phyloP scores from a whole-genome alignment of 1,284 basidiomycete species.

The Tetrapyrgos nigripes region DNA sequence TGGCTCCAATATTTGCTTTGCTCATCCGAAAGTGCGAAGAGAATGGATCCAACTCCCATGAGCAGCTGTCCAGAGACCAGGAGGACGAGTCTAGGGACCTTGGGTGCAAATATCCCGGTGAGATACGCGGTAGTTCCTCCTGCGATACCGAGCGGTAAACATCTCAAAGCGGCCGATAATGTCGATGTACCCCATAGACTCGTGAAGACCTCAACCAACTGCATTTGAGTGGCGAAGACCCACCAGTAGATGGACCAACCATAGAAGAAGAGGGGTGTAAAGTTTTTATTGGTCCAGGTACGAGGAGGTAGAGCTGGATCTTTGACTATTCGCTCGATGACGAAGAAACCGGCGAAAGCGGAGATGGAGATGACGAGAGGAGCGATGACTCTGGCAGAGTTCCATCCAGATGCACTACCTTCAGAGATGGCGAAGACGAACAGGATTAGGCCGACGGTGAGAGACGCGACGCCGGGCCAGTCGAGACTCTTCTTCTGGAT shows the following conservation, averaged over 20 bases:
- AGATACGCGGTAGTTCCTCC: conserved; percentile 18
- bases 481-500: conserved; percentile 16
- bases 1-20: conserved; percentile 23
- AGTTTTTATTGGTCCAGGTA: conserved; percentile 23
- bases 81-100: conserved; percentile 16
- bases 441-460: conserved; percentile 22
- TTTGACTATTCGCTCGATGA: conserved; percentile 22
- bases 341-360: conserved; percentile 16
- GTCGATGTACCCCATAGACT: conserved; percentile 18
- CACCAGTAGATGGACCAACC: conserved; percentile 26
- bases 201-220: conserved; percentile 10
- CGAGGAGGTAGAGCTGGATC: conserved; percentile 23
- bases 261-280: conserved; percentile 25
- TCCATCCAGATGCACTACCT: conserved; percentile 22
- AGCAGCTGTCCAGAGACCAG: conserved; percentile 20
- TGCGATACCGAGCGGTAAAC: conserved; percentile 18
- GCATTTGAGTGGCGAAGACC: conserved; percentile 16
- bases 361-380: conserved; percentile 23
- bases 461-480: conserved; percentile 20
- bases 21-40: conserved; percentile 22
- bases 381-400: conserved; percentile 18
- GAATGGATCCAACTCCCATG: conserved; percentile 19
- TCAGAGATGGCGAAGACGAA: no score
- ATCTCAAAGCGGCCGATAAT: conserved; percentile 19
- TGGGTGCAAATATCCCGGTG: conserved; percentile 19